Base-by-base conservation (phyloP, 768 basidiomycete species). In the Boletus subcaerulescens region DNA sequence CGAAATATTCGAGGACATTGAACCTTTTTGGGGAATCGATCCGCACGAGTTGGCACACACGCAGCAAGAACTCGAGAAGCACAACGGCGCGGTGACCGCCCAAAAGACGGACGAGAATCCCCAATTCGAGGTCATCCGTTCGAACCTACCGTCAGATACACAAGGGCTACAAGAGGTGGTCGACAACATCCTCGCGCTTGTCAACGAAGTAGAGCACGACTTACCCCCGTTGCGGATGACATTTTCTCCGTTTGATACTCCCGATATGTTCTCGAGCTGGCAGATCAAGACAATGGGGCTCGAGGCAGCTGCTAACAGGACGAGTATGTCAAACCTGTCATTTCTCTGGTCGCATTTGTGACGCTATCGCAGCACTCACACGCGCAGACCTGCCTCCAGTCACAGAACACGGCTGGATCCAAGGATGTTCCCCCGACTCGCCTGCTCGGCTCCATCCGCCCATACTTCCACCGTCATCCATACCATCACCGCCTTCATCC, bases 1-100 rank as follows among this genome's bases (percentile, higher is more conserved):
- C 61, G 75, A 76, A 53, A 79, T 79, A 53, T 60, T 67, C 51
- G 57, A 64, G 8, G 69, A 76, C 50, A 54, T 78, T 11, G 67
- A 71, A 22, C 74, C 72, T 0, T 75, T 67, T 58, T 74, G 67
- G 66, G 76, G 71, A 0, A 60, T 78, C 43, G 58, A 66, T 33
- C 74, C 74, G 0, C n/a, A 40, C 1, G 62, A 64, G 1, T 40
- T 76, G 14, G 65, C 59, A 1, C 43, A 22, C 10, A 52, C 57
- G 0, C 70, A 64, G 36, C 22, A 49, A 18, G 60, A 56, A 31
- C 57, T 65, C 14, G 72, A 75, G 55, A 32, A 8, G 4, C 31
- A 12, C 1, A 3, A 24, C 0, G 57, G 52, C 2, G 47, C 63
- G 8, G 58, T 67, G 5, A 70, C 71, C 4, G 50, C 73, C 20